These are phyloP conservation scores for Geotrichum macrosporum DNA, from an alignment of 1,139 yeast species.

Conservation along the genomic window DNA sequence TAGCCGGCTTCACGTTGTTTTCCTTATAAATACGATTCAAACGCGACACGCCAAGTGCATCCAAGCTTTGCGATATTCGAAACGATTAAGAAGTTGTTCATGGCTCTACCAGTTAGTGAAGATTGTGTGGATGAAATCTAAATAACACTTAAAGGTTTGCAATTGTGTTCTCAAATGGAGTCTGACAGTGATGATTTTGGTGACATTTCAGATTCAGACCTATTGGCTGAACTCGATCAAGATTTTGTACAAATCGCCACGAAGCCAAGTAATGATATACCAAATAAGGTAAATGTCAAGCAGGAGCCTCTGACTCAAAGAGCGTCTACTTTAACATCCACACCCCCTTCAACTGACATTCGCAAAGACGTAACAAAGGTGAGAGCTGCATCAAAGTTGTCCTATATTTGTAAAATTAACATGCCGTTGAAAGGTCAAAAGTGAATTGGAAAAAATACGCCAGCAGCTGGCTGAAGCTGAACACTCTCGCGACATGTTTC, in stretches of 20 bases:
- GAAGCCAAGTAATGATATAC: too few relatives aligned
- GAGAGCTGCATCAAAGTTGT: not conserved
- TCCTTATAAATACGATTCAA: too few relatives aligned
- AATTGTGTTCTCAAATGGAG: conserved; percentile 1
- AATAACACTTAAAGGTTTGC: too few relatives aligned
- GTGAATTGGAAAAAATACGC: conserved; percentile 12
- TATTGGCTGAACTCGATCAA: conserved; percentile 21
- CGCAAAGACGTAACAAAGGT: not conserved
- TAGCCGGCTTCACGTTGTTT: too few relatives aligned
- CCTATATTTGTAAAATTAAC: not conserved
- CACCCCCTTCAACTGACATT: too few relatives aligned
- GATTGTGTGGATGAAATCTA: too few relatives aligned
- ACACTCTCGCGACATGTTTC: conserved; percentile 15
- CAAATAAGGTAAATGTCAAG: not conserved
- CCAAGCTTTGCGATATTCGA: too few relatives aligned
- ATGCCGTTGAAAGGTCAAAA: not conserved
- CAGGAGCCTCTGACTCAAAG: conserved; percentile 1
- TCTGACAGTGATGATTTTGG: conserved; percentile 24
- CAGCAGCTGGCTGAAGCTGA: conserved; percentile 23
- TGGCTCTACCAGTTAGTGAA: too few relatives aligned
- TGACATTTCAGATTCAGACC: conserved; percentile 27
- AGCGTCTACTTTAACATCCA: not conserved
- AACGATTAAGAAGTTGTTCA: too few relatives aligned
- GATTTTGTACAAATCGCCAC: not conserved
- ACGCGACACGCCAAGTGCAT: too few relatives aligned